Conservation (phyloP, 768 basidiomycete genomes). For the Tricholoma sp. region DNA sequence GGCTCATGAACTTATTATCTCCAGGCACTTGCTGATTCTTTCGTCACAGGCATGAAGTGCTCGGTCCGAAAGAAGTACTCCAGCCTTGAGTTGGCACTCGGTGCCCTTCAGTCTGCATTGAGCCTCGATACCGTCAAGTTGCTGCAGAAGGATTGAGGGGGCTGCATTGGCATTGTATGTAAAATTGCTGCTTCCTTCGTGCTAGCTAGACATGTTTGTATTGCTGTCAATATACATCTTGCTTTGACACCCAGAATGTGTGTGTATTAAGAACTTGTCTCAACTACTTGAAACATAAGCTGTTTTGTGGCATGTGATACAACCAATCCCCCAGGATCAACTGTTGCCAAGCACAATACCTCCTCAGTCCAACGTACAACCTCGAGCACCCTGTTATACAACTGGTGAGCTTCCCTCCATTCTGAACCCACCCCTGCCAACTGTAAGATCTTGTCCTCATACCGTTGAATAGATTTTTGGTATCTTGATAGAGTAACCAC, state of each 20-base stretch:
- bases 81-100: background rate
- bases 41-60: background rate
- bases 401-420: background rate
- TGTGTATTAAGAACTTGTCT: background rate
- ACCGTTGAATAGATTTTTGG: background rate
- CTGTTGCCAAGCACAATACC: background rate
- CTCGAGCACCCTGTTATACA: background rate
- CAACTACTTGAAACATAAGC: background rate
- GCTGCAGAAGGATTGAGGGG: background rate
- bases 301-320: background rate
- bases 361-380: background rate
- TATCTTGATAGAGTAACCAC: background rate
- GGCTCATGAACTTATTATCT: background rate
- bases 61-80: background rate
- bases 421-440: background rate
- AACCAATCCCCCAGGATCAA: background rate
- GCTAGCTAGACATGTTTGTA: background rate
- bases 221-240: background rate
- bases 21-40: background rate
- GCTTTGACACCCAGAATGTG: background rate
- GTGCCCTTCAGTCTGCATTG: background rate
- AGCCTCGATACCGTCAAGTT: background rate
- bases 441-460: background rate
- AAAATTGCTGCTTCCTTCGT: background rate
- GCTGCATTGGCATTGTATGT: background rate